Percentiles rank a stretch among this genome's conserved stretches.
phyloP scores from a whole-genome alignment of 257 asterid genomes.

The Lantana camara region DNA sequence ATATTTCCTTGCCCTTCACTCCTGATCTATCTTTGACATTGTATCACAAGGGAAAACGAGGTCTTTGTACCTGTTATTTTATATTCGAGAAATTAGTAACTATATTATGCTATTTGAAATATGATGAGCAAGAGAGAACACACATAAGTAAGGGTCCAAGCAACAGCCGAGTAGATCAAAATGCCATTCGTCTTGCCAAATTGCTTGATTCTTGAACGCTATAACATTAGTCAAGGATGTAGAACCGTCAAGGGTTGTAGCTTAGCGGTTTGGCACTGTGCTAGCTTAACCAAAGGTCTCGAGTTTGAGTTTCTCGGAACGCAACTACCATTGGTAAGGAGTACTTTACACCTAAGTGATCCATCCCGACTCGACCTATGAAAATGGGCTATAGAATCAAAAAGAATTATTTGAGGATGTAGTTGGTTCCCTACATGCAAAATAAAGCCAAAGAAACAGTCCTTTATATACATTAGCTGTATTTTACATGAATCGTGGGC shows the following conservation, averaged over 20 bases:
- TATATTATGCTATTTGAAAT: neutral
- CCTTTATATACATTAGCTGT: too few species aligned
- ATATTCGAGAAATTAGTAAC: neutral
- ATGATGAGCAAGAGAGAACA: conserved; percentile 25
- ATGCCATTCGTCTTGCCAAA: conserved; percentile 61
- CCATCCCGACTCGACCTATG: too few species aligned
- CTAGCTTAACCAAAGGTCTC: too few species aligned
- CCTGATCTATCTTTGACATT: conserved; percentile 58
- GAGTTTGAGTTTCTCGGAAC: too few species aligned
- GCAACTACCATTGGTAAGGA: too few species aligned
- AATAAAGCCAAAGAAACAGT: conserved; percentile 9
- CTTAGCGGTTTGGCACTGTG: too few species aligned
- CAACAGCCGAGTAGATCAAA: conserved; percentile 72
- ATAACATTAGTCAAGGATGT: too few species aligned
- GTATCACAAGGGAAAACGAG: conserved; percentile 62
- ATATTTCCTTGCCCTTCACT: conserved; percentile 53
- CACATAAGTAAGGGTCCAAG: conserved; percentile 65
- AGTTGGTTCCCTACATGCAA: conserved; percentile 39
- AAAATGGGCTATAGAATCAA: too few species aligned
- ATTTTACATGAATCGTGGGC: too few species aligned
- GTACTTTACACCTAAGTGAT: too few species aligned
- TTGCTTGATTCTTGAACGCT: conserved; percentile 32
- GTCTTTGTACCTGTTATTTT: conserved; percentile 55
- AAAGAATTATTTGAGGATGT: conserved; percentile 26
- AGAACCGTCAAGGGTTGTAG: too few species aligned